These are phyloP conservation scores for Dittrichia graveolens DNA, from an alignment of 129 eudicot species.

Conservation along the genomic window DNA sequence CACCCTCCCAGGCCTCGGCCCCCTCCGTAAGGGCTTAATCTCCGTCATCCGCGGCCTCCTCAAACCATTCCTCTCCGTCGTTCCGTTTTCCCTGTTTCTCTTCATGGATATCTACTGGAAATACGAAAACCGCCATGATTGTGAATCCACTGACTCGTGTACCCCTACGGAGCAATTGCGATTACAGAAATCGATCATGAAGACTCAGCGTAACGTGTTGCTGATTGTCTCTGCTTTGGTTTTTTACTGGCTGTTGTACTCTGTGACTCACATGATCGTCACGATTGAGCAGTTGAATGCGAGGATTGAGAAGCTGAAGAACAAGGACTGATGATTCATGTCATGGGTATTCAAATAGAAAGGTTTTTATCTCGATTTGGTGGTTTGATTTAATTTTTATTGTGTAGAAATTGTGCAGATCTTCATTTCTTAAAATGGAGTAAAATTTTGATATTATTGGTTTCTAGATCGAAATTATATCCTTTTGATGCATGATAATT, in stretches of 20 bases:
- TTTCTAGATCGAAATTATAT: too few relatives aligned
- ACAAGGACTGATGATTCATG: slow-evolving; percentile 40
- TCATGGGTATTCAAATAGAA: not conserved
- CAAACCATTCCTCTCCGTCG: slow-evolving; percentile 72
- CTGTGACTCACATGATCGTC: slow-evolving; percentile 59
- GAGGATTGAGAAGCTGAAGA: slow-evolving; percentile 62
- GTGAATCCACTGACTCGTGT: slow-evolving; percentile 52
- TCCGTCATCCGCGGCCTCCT: slow-evolving; percentile 67
- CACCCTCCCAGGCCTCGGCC: slow-evolving; percentile 74
- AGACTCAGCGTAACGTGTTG: slow-evolving; percentile 80
- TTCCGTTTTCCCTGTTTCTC: slow-evolving; percentile 75
- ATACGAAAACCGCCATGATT: slow-evolving; percentile 64
- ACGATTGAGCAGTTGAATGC: slow-evolving; percentile 62
- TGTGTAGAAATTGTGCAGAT: slow-evolving; percentile 5
- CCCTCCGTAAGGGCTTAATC: slow-evolving; percentile 68
- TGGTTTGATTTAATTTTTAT: not conserved
- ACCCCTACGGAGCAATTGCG: slow-evolving; percentile 73
- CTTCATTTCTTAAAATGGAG: not conserved
- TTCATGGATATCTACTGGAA: slow-evolving; percentile 86
- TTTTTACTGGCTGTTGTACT: slow-evolving; percentile 76
- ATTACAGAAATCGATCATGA: slow-evolving; percentile 79
- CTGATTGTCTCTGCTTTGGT: slow-evolving; percentile 59
- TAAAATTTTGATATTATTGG: too few relatives aligned
- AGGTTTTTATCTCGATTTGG: not conserved
- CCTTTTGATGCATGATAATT: too few relatives aligned